Base-by-base conservation (phyloP, 768 basidiomycete species). In the Xerocomellus amylosporus region DNA sequence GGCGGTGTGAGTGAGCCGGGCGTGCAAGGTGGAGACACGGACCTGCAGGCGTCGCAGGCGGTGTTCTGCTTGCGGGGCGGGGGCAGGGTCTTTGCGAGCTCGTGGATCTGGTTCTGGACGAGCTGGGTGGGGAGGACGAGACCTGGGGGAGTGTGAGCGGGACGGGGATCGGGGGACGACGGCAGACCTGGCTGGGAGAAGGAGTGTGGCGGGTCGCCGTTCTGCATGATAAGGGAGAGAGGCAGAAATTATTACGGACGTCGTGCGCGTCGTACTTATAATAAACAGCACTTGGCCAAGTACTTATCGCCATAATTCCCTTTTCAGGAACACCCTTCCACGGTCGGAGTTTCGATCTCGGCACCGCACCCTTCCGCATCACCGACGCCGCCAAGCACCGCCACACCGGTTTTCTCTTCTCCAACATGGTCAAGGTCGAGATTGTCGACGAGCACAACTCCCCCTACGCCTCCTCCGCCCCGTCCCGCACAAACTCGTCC, bases 41-140 rank as follows among this genome's bases (percentile, higher is more conserved):
- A 87, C 88, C 88, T 87, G 83, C 93, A 95, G 49, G 88, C 88
- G 76, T 95, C 93, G 72, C 93, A 95, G 26, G 93, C 93, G 20
- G 91, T 90, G 68, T 95, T 95, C 74, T 94, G 93, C 69, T 92
- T 93, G 53, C 93, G 77, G 7, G 90, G 88, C n/a, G 89, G 88
- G 1, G 90, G 87, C 0, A 89, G 79, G 1, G 85, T 81, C 75
- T 88, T 88, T 49, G 87, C 86, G 36, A 88, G 80, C 64, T 91
- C 88, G 64, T 89, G 87, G 50, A 90, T 87, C 71, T 90, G 87
- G 63, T 84, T 88, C 76, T 91, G 89, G 63, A 88, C 79, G 42
- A 84, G 79, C 55, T 80, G 82, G 8, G 79, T 82, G 20, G 87
- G 81, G 48, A 88, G 77, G 49, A 78, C 74, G 61, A 87, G 80